Conservation (phyloP, 768 basidiomycete genomes). For the Tylopilus subfusipes region DNA sequence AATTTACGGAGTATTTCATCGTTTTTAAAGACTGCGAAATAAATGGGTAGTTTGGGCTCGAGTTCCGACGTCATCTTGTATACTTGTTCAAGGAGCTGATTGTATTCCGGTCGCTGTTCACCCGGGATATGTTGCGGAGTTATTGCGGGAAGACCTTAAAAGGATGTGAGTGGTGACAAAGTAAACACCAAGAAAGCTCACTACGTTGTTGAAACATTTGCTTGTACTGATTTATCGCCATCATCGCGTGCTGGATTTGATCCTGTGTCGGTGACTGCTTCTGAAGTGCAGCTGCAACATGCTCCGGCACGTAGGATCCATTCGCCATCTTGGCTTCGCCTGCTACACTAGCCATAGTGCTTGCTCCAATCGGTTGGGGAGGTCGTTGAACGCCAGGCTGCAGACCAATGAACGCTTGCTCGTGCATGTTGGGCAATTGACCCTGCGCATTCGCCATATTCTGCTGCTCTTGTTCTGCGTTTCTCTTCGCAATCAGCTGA, state of each 20-base stretch:
- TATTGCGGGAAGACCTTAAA: constrained; percentile 37
- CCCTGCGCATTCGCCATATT: constrained; percentile 18
- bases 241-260: constrained; percentile 30
- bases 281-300: neutral
- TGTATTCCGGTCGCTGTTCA: constrained; percentile 55
- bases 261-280: constrained; percentile 29
- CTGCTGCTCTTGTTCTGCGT: constrained; percentile 24
- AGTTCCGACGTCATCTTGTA: constrained; percentile 44
- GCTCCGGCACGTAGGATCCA: constrained; percentile 8
- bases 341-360: constrained; percentile 6
- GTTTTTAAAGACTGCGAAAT: constrained; percentile 43
- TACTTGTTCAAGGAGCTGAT: constrained; percentile 46
- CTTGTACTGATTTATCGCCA: constrained; percentile 33
- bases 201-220: constrained; percentile 32
- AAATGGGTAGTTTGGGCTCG: constrained; percentile 48
- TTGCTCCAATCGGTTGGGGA: constrained; percentile 9
- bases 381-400: constrained; percentile 19
- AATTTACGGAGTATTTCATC: constrained; percentile 49
- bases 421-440: constrained; percentile 18
- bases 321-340: constrained; percentile 20
- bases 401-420: constrained; percentile 13
- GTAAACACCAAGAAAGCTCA: constrained; percentile 16
- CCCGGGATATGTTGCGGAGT: constrained; percentile 41
- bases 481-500: constrained; percentile 17
- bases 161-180: constrained; percentile 10